Conservation (phyloP, 441 rosid species). For the Mallotus repandus region DNA sequence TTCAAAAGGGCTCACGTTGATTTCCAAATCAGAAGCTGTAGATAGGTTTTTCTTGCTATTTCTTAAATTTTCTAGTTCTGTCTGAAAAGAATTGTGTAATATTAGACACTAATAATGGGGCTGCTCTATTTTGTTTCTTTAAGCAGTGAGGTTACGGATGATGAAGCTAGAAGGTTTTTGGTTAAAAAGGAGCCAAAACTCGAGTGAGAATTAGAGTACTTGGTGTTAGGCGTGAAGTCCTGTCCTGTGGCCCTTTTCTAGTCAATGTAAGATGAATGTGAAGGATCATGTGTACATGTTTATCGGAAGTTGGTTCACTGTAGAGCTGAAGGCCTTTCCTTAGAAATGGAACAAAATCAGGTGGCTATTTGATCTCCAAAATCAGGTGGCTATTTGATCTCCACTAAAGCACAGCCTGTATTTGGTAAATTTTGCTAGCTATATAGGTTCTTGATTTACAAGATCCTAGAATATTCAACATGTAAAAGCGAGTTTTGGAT, state of each 20-base stretch:
- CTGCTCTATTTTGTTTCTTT: slow-evolving; percentile 14
- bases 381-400: background rate
- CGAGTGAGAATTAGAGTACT: slow-evolving; percentile 22
- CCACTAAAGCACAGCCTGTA: too few species aligned
- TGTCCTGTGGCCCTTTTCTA: background rate
- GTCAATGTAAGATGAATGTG: background rate
- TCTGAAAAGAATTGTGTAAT: background rate
- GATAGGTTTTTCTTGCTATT: slow-evolving; percentile 60
- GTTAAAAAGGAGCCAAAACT: slow-evolving; percentile 43
- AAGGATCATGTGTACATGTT: background rate
- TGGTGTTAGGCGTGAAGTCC: background rate
- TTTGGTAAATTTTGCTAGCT: too few species aligned
- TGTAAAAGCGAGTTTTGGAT: too few species aligned
- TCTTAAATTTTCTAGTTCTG: background rate
- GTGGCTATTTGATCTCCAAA: rapidly evolving
- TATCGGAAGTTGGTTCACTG: background rate
- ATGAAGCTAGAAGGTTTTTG: slow-evolving; percentile 49
- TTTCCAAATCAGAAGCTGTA: slow-evolving; percentile 74
- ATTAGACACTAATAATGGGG: background rate
- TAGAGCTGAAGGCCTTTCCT: background rate
- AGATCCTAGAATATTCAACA: background rate
- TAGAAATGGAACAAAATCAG: background rate
- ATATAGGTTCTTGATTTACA: too few species aligned
- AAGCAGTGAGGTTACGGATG: slow-evolving; percentile 67
- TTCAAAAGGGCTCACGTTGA: slow-evolving; percentile 51